Conservation (phyloP, 768 basidiomycete genomes). For the Auriscalpium vulgare region DNA sequence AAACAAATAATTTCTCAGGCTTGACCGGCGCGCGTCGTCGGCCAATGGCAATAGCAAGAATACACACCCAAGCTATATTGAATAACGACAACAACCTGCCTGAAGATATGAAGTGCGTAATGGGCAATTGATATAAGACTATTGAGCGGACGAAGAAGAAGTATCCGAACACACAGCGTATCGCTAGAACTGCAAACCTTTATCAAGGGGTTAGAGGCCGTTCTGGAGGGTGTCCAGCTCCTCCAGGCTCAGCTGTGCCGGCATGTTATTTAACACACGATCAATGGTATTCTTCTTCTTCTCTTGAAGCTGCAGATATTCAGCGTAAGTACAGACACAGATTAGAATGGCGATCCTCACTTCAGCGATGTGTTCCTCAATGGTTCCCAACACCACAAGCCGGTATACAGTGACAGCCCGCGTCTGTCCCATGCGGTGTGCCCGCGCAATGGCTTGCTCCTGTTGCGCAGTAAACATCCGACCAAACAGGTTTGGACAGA, state of each 20-base stretch:
- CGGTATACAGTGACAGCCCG: conserved; percentile 19
- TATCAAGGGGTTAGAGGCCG: too few species aligned
- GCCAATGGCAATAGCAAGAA: too few species aligned
- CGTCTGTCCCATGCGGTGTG: conserved; percentile 26
- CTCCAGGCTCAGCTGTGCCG: background rate
- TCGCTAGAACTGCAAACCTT: too few species aligned
- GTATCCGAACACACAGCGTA: too few species aligned
- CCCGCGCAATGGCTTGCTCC: conserved; percentile 24
- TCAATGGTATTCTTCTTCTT: background rate
- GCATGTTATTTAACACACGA: background rate
- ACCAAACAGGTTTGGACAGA: background rate
- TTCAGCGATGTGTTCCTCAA: conserved; percentile 3
- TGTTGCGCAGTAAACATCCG: background rate
- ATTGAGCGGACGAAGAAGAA: too few species aligned
- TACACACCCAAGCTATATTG: too few species aligned
- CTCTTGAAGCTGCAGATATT: background rate
- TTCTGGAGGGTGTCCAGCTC: background rate
- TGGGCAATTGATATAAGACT: too few species aligned
- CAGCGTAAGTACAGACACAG: too few species aligned
- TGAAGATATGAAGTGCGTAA: too few species aligned
- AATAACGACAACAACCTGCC: too few species aligned
- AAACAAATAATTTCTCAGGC: too few species aligned
- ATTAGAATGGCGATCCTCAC: background rate
- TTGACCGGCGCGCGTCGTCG: too few species aligned
- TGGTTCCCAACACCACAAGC: conserved; percentile 1